A percentile compares a stretch with the other conserved stretches of the same genome.
phyloP scores from a whole-genome alignment of 805 yeast genomes.

The Jamesozyma piceae region DNA sequence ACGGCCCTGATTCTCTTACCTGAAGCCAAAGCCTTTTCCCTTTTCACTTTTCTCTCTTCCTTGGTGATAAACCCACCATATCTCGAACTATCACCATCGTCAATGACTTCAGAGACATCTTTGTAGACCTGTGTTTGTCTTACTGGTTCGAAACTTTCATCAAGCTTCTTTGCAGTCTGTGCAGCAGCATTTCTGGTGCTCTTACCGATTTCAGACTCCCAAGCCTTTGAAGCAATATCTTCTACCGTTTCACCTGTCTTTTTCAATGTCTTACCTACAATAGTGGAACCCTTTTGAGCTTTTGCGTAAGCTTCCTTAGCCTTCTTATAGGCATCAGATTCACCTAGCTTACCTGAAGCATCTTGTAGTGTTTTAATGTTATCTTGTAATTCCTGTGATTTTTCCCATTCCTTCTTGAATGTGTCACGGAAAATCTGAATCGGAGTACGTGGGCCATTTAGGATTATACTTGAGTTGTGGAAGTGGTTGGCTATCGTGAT shows the following conservation, averaged over 20 bases:
- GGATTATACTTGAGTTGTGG: not conserved
- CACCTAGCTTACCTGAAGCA: slow-evolving; percentile 90
- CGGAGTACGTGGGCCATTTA: slow-evolving; percentile 41
- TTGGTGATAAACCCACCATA: slow-evolving; percentile 90
- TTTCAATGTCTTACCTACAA: slow-evolving; percentile 62
- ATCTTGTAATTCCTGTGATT: slow-evolving; percentile 79
- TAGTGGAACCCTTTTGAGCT: slow-evolving; percentile 67
- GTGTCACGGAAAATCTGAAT: slow-evolving; percentile 89
- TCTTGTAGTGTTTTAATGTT: slow-evolving; percentile 91
- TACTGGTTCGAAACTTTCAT: slow-evolving; percentile 82
- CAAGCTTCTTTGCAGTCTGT: slow-evolving; percentile 75
- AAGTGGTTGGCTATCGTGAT: not conserved
- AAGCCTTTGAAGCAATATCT: slow-evolving; percentile 77
- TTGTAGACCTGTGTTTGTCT: slow-evolving; percentile 83
- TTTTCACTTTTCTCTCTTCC: slow-evolving; percentile 66
- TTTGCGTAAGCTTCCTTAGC: slow-evolving; percentile 87
- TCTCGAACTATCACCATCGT: slow-evolving; percentile 78
- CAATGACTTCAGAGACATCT: slow-evolving; percentile 79
- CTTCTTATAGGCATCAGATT: slow-evolving; percentile 82
- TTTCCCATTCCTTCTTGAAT: slow-evolving; percentile 82
- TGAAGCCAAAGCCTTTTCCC: slow-evolving; percentile 50
- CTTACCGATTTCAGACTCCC: slow-evolving; percentile 92
- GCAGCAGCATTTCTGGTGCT: slow-evolving; percentile 81
- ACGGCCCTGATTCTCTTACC: slow-evolving; percentile 61
- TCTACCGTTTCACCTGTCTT: slow-evolving; percentile 94